These are phyloP conservation scores for Penicillium sp. DNA, from an alignment of 2,329 filamentous ascomycete genomes.

Conservation along the genomic window DNA sequence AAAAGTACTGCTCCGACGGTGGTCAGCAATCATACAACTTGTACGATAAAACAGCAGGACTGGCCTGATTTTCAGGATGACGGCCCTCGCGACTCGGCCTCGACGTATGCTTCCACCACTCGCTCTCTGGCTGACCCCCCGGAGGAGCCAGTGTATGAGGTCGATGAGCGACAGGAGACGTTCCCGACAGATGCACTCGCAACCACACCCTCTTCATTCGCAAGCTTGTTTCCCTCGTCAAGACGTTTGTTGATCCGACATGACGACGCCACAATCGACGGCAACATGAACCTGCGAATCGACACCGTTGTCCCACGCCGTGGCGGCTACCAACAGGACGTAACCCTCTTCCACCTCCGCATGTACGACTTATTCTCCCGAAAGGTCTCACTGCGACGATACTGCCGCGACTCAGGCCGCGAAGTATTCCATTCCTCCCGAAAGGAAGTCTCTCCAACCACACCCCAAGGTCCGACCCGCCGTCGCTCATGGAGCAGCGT, in stretches of 20 bases:
- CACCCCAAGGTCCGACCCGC: constrained; percentile 51
- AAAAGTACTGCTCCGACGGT: constrained; percentile 42
- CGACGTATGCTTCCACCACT: constrained; percentile 76
- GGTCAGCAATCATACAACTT: constrained; percentile 32
- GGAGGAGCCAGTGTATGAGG: constrained; percentile 53
- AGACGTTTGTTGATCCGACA: constrained; percentile 80
- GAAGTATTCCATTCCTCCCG: constrained; percentile 85
- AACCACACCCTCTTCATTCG: constrained; percentile 79
- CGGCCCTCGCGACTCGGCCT: constrained; percentile 59
- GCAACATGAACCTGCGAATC: constrained; percentile 93
- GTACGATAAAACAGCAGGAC: constrained; percentile 2
- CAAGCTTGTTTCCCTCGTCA: constrained; percentile 79
- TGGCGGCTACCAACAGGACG: constrained; percentile 59
- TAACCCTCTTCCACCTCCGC: constrained; percentile 85
- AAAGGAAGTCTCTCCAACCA: constrained; percentile 57
- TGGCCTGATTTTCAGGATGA: constrained; percentile 2
- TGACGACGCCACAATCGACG: constrained; percentile 84
- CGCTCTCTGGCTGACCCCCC: constrained; percentile 57
- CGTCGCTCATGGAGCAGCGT: constrained; percentile 62
- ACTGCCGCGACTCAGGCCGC: constrained; percentile 87
- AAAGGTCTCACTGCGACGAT: constrained; percentile 86
- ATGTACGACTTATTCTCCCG: constrained; percentile 88
- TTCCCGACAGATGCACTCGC: constrained; percentile 67
- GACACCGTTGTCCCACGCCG: constrained; percentile 68
- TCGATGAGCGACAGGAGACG: constrained; percentile 54